A percentile compares a stretch with the other conserved stretches of the same genome.
These are phyloP conservation scores for Starmerella potacharoeniae DNA, from an alignment of 805 yeast species.

Conservation along the genomic window DNA sequence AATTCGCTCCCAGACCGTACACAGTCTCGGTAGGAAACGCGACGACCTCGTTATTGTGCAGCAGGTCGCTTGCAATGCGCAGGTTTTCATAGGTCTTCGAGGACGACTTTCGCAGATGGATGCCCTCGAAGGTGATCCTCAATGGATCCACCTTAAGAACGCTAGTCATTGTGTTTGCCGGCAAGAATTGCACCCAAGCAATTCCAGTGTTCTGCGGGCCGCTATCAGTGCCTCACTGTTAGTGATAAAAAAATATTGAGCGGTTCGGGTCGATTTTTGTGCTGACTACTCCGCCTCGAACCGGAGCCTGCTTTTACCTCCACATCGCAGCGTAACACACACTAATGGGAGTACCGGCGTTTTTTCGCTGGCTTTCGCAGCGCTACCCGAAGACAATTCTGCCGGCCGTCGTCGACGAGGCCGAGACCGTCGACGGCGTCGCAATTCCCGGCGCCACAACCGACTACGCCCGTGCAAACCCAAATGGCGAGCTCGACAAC, in stretches of 20 bases:
- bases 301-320: neutral
- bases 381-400: constrained; percentile 91
- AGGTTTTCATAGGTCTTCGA: constrained; percentile 42
- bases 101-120: constrained; percentile 24
- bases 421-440: constrained; percentile 44
- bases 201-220: neutral
- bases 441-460: constrained; percentile 43
- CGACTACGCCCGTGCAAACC: constrained; percentile 60
- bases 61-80: constrained; percentile 45
- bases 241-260: neutral
- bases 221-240: neutral
- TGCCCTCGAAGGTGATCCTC: constrained; percentile 39
- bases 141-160: constrained; percentile 46
- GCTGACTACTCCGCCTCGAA: neutral
- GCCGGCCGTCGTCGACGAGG: constrained; percentile 66
- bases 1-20: constrained; percentile 88
- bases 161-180: constrained; percentile 26
- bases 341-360: constrained; percentile 79
- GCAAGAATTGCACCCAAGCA: neutral
- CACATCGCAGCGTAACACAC: neutral
- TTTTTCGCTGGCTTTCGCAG: constrained; percentile 88
- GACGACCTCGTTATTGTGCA: constrained; percentile 50
- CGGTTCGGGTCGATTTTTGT: neutral
- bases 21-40: constrained; percentile 98
- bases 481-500: constrained; percentile 92